These are phyloP conservation scores for Aspergillus udagawae DNA, from an alignment of 2,329 filamentous ascomycete genomes.

Conservation along the genomic window DNA sequence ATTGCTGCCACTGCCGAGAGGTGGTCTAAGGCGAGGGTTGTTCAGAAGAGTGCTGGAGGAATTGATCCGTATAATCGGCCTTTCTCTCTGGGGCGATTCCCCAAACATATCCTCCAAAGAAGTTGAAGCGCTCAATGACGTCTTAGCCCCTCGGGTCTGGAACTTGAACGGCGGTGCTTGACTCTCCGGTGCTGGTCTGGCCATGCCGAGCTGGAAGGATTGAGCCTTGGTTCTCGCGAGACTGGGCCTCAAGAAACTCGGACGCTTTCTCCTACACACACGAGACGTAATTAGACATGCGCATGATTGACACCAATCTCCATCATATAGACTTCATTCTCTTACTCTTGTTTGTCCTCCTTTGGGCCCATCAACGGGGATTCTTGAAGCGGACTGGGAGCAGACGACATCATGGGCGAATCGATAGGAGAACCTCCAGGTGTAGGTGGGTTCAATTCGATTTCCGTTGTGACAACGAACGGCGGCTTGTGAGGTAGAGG, in stretches of 20 bases:
- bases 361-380: slow-evolving; percentile 34
- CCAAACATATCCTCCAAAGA: slow-evolving; percentile 77
- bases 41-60: slow-evolving; percentile 55
- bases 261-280: slow-evolving; percentile 58
- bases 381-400: slow-evolving; percentile 38
- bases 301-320: neutral
- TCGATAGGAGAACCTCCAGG: slow-evolving; percentile 52
- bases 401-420: slow-evolving; percentile 31
- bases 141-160: slow-evolving; percentile 53
- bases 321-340: slow-evolving; percentile 1
- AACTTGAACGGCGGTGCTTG: slow-evolving; percentile 74
- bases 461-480: slow-evolving; percentile 56
- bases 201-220: slow-evolving; percentile 62
- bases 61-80: slow-evolving; percentile 57
- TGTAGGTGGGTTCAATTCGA: slow-evolving; percentile 69
- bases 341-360: slow-evolving; percentile 34
- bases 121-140: slow-evolving; percentile 56
- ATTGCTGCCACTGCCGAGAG: slow-evolving; percentile 57
- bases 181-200: slow-evolving; percentile 58
- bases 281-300: slow-evolving; percentile 16
- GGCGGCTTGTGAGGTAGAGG: slow-evolving; percentile 83
- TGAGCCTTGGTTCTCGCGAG: slow-evolving; percentile 71
- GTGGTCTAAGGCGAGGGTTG: slow-evolving; percentile 61
- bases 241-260: slow-evolving; percentile 68
- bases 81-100: slow-evolving; percentile 71